These are phyloP conservation scores for Gnomoniopsis sp. DNA, from an alignment of 2,329 filamentous ascomycete species.

Conservation along the genomic window DNA sequence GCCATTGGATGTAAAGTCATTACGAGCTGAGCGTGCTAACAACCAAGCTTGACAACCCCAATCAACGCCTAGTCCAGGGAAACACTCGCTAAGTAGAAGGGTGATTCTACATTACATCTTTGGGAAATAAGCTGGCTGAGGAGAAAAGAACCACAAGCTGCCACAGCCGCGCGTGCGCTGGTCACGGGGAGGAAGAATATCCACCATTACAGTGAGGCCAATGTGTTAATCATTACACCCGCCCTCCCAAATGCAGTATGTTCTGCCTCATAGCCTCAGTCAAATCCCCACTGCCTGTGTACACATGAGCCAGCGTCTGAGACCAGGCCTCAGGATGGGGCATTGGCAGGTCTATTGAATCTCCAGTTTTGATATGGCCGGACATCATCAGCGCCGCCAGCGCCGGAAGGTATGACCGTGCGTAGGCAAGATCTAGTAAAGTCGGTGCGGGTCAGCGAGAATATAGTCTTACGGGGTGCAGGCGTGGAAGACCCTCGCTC, in stretches of 20 bases:
- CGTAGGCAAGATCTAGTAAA: slow-evolving; percentile 43
- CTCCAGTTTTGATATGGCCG: slow-evolving; percentile 46
- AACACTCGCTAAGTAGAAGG: too few relatives aligned
- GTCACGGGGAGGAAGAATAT: neutral
- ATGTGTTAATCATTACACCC: slow-evolving; percentile 26
- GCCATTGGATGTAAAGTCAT: too few relatives aligned
- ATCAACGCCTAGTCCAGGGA: too few relatives aligned
- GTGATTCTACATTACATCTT: too few relatives aligned
- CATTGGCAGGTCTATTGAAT: slow-evolving; percentile 55
- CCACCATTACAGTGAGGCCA: neutral
- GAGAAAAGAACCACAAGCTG: too few relatives aligned
- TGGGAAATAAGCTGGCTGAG: too few relatives aligned
- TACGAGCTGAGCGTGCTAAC: too few relatives aligned
- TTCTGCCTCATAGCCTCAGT: slow-evolving; percentile 48
- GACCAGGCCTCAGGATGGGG: slow-evolving; percentile 55
- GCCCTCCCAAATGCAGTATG: slow-evolving; percentile 53
- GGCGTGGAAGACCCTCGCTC: too few relatives aligned
- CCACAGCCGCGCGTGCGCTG: too few relatives aligned
- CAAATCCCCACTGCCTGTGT: slow-evolving; percentile 45
- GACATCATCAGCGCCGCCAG: slow-evolving; percentile 54
- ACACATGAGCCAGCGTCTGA: slow-evolving; percentile 53
- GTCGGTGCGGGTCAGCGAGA: neutral
- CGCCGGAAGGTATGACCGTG: slow-evolving; percentile 47
- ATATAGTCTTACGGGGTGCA: neutral
- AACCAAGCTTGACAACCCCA: too few relatives aligned